These are phyloP conservation scores for Epichloe festucae DNA, from an alignment of 2,329 filamentous ascomycete species.

Conservation along the genomic window DNA sequence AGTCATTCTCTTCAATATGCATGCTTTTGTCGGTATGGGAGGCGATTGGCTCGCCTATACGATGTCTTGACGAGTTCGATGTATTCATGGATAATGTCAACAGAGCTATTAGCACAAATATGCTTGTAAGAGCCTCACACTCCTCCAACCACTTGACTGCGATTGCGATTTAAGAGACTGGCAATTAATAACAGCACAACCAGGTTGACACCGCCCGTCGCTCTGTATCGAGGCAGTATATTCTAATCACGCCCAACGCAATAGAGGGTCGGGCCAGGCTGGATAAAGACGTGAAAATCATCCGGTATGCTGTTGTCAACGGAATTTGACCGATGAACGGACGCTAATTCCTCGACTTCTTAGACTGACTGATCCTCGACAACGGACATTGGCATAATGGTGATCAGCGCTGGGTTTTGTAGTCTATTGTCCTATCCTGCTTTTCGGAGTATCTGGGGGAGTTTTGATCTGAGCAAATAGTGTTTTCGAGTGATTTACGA, in stretches of 20 bases:
- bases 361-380: slow-evolving; percentile 47
- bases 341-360: background rate
- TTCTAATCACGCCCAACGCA: slow-evolving; percentile 88
- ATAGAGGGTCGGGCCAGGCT: slow-evolving; percentile 48
- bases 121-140: slow-evolving; percentile 56
- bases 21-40: slow-evolving; percentile 90
- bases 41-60: slow-evolving; percentile 89
- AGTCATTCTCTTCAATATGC: slow-evolving; percentile 95
- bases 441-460: background rate
- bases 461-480: background rate
- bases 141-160: background rate
- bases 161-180: background rate
- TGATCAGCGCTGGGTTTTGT: background rate
- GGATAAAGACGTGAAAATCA: slow-evolving; percentile 63
- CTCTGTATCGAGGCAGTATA: slow-evolving; percentile 84
- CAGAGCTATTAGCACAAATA: slow-evolving; percentile 78
- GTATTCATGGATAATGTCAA: slow-evolving; percentile 99
- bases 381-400: slow-evolving; percentile 28
- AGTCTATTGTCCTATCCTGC: background rate
- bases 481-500: background rate
- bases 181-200: slow-evolving; percentile 3
- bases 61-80: slow-evolving; percentile 95
- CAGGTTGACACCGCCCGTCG: slow-evolving; percentile 73
- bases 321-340: background rate
- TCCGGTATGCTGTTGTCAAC: slow-evolving; percentile 38